Evolutionary conservation across 2,329 filamentous ascomycete genomes (phyloP), one percentile per base, ranked within the genome.

Genomic region (Dactylellina leptospora): DNA sequence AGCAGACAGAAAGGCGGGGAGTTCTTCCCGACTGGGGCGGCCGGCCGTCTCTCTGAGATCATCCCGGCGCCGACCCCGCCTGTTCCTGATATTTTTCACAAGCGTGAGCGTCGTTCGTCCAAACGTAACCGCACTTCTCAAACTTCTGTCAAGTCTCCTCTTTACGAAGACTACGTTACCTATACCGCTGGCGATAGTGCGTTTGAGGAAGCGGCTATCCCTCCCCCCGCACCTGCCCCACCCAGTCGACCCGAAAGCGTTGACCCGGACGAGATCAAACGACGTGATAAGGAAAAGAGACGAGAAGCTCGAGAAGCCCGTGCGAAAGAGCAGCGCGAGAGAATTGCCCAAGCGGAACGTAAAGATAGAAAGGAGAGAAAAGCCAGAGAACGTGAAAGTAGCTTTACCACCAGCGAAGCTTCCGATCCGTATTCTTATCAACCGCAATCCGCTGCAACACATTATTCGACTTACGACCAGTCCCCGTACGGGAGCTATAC

Each of bases 401-500:
- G 58, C 27, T 71, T 71, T 36, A 51, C 66, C 10, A 51, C 66
- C 10, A 63, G 58, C 38, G 66, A 71, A 53, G 53, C 66, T 48
- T 71, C 66, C 4, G 66, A 71, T 22, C 50, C 58, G 13, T 71
- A 63, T 40, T 63, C 66, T 18, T 71, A 63, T 30, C 66, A 71
- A 71, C 66, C 66, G 4, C 66, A 71, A 47, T 71, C 66, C 38
- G 56, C 64, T 20, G 59, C 59, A 53, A 71, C 50, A 44, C 58
- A 63, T 54, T 71, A 71, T 36, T 54, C 66, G 27, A 20, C 56
- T 6, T 71, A 71, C 66, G 59, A 51, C 50, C 56, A 71, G 44
- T 71, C 66, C 18, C 66, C 58, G 11, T 71, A 71, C 66, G 66
- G 66, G 20, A 71, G 66, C 30, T 71, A 63, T 47, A 70, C 64